These are phyloP conservation scores for Rhizopogon roseolus DNA, from an alignment of 768 basidiomycete species.

Conservation along the genomic window DNA sequence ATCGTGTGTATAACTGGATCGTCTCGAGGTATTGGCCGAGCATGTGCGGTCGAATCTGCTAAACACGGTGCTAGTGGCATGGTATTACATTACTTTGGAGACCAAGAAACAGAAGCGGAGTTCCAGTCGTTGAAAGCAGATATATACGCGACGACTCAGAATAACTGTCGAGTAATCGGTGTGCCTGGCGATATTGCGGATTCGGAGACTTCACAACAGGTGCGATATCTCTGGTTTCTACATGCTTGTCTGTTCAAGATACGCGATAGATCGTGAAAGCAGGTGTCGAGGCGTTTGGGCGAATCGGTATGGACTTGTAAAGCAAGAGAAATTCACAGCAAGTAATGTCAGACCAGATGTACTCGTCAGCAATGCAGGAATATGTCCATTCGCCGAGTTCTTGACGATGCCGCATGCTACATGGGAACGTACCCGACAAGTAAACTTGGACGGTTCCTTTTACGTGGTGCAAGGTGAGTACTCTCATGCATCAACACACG, in stretches of 20 bases:
- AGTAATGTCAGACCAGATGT: constrained; percentile 27
- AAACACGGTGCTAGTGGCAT: constrained; percentile 61
- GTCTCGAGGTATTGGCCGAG: constrained; percentile 71
- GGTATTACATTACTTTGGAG: constrained; percentile 66
- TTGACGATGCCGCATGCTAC: constrained; percentile 48
- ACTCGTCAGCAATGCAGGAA: constrained; percentile 57
- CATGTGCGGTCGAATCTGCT: constrained; percentile 61
- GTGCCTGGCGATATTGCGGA: constrained; percentile 67
- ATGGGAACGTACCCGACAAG: constrained; percentile 42
- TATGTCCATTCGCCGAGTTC: constrained; percentile 76
- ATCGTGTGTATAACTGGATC: constrained; percentile 69
- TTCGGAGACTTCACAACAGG: constrained; percentile 50
- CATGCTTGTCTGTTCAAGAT: background rate
- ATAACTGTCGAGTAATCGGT: constrained; percentile 34
- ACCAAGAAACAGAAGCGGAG: constrained; percentile 47
- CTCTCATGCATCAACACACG: background rate
- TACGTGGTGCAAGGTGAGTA: constrained; percentile 57
- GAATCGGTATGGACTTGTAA: constrained; percentile 49
- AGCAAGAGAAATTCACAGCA: background rate
- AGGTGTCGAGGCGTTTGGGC: constrained; percentile 55
- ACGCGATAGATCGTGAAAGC: constrained; percentile 49
- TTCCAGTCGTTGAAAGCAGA: constrained; percentile 40
- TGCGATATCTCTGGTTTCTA: constrained; percentile 17
- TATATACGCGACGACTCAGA: constrained; percentile 31
- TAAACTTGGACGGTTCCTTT: constrained; percentile 76